Evolutionary conservation across 257 asterid species (phyloP).

Genomic region (Coffea canephora): DNA sequence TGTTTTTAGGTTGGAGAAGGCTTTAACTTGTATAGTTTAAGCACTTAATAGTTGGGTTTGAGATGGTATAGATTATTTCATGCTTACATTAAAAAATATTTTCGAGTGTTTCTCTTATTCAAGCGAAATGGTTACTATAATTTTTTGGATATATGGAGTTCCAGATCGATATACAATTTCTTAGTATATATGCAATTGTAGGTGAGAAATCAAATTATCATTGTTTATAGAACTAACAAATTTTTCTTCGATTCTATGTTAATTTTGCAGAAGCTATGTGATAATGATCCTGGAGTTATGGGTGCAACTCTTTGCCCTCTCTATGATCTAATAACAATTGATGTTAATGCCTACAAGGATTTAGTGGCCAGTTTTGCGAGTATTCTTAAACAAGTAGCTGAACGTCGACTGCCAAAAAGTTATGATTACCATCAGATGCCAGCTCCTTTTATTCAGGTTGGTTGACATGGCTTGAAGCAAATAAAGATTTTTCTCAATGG

Average conservation of each 20-base stretch:
- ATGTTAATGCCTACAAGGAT: slow-evolving; percentile 77
- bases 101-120: background rate
- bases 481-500: background rate
- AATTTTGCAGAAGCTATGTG: slow-evolving; percentile 77
- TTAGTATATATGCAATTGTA: background rate
- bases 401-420: slow-evolving; percentile 87
- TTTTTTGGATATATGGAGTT: background rate
- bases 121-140: too few species aligned
- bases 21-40: background rate
- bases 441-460: slow-evolving; percentile 95
- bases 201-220: background rate
- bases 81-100: background rate
- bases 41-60: background rate
- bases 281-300: slow-evolving; percentile 99
- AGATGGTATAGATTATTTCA: background rate
- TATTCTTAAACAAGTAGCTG: slow-evolving; percentile 97
- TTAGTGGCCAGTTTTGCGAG: slow-evolving; percentile 82
- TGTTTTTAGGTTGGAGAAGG: background rate
- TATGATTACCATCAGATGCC: slow-evolving; percentile 99
- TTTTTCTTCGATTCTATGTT: slow-evolving; percentile 15
- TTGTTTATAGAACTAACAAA: background rate
- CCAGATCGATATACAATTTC: background rate
- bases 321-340: slow-evolving; percentile 71
- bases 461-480: background rate
- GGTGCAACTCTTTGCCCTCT: slow-evolving; percentile 97